These are phyloP conservation scores for Saccharomycopsis oosterbeekiorum DNA, from an alignment of 805 yeast species.

Conservation along the genomic window DNA sequence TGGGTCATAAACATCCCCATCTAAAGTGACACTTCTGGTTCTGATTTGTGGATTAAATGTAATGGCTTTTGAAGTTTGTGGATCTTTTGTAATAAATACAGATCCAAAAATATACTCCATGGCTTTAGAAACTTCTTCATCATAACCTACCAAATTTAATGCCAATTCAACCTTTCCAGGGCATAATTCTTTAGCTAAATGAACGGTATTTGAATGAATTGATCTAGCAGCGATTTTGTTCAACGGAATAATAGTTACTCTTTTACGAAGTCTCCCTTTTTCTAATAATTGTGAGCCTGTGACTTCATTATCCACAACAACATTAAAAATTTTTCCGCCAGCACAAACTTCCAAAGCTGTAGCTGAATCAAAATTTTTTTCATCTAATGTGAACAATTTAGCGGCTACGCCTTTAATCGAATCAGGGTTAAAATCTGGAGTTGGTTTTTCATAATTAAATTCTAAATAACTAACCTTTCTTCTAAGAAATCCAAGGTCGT, in stretches of 20 bases:
- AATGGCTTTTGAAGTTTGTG: slow-evolving; percentile 80
- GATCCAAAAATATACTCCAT: slow-evolving; percentile 89
- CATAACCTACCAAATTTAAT: slow-evolving; percentile 65
- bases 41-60: slow-evolving; percentile 77
- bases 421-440: slow-evolving; percentile 44
- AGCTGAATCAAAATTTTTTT: slow-evolving; percentile 48
- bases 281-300: slow-evolving; percentile 80
- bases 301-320: slow-evolving; percentile 80
- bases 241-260: slow-evolving; percentile 88
- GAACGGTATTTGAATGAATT: slow-evolving; percentile 41
- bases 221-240: slow-evolving; percentile 64
- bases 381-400: slow-evolving; percentile 59
- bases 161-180: slow-evolving; percentile 90
- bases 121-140: slow-evolving; percentile 60
- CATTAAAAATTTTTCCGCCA: slow-evolving; percentile 81
- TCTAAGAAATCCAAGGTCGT: slow-evolving; percentile 44
- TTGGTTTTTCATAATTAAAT: slow-evolving; percentile 61
- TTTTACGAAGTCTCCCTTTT: slow-evolving; percentile 61
- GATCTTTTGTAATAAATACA: slow-evolving; percentile 79
- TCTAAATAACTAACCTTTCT: slow-evolving; percentile 66
- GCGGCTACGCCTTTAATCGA: slow-evolving; percentile 87
- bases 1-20: slow-evolving; percentile 94
- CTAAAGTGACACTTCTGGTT: slow-evolving; percentile 75
- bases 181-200: slow-evolving; percentile 63
- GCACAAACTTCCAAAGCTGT: slow-evolving; percentile 89